These are phyloP conservation scores for Fomitopsis pulvina DNA, from an alignment of 768 basidiomycete genomes.

Conservation along the genomic window DNA sequence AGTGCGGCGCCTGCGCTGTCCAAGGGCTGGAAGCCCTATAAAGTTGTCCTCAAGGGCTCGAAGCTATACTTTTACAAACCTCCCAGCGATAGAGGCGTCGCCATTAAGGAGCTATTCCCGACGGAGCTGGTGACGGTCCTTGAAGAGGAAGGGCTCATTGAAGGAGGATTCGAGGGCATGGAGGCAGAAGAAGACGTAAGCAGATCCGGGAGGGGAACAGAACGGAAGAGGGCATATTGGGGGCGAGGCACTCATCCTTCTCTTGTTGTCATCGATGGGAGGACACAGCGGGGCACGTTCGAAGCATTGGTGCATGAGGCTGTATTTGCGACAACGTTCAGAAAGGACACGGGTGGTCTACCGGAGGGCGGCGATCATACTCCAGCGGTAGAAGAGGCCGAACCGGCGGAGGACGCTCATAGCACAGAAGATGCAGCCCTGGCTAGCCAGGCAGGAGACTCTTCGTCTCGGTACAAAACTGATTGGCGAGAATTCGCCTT, in stretches of 20 bases:
- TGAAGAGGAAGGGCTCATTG: conserved; percentile 35
- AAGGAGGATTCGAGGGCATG: conserved; percentile 19
- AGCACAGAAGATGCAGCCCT: neutral
- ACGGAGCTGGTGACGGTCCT: conserved; percentile 49
- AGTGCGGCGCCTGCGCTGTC: conserved; percentile 17
- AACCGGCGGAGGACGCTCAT: neutral
- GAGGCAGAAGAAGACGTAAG: conserved; percentile 20
- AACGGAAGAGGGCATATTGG: conserved; percentile 71
- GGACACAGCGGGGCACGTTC: conserved; percentile 58
- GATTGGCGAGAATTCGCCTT: conserved; percentile 62
- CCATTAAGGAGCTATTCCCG: conserved; percentile 72
- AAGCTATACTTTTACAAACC: conserved; percentile 87
- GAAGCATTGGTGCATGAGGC: conserved; percentile 80
- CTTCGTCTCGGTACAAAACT: conserved; percentile 16
- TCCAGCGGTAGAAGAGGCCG: neutral
- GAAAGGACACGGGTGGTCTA: neutral
- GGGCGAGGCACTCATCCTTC: conserved; percentile 72
- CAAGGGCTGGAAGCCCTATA: conserved; percentile 85
- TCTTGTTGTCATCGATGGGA: conserved; percentile 35
- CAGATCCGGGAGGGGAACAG: conserved; percentile 30
- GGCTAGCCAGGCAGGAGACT: neutral
- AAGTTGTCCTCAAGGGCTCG: conserved; percentile 75
- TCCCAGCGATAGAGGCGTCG: conserved; percentile 56
- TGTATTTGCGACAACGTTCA: conserved; percentile 71
- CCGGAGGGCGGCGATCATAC: neutral